These are phyloP conservation scores for Penicillium concentricum DNA, from an alignment of 2,329 filamentous ascomycete species.

Conservation along the genomic window DNA sequence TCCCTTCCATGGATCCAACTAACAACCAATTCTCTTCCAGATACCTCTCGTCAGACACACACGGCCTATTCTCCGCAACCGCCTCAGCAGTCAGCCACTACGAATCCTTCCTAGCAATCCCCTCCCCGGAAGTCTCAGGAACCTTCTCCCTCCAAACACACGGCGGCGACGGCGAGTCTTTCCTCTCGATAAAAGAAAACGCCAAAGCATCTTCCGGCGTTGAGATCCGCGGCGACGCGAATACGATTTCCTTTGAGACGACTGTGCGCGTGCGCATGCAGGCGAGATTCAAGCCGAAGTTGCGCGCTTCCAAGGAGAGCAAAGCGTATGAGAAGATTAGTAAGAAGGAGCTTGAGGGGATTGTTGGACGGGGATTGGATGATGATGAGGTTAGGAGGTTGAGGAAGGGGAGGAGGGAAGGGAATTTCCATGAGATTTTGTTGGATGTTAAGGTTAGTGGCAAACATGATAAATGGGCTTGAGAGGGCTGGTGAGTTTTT, in stretches of 20 bases:
- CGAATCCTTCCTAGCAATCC: slow-evolving; percentile 74
- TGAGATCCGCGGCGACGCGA: slow-evolving; percentile 75
- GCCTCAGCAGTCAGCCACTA: slow-evolving; percentile 79
- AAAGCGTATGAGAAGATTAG: slow-evolving; percentile 84
- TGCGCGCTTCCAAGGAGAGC: slow-evolving; percentile 77
- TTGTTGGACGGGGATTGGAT: slow-evolving; percentile 70
- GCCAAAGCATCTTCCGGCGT: slow-evolving; percentile 49
- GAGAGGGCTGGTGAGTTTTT: slow-evolving; percentile 16
- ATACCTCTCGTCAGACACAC: slow-evolving; percentile 82
- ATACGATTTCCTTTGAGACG: slow-evolving; percentile 65
- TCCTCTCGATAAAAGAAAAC: slow-evolving; percentile 61
- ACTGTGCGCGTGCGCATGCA: slow-evolving; percentile 87
- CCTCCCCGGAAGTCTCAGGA: slow-evolving; percentile 61
- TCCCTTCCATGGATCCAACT: background rate
- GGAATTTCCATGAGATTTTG: slow-evolving; percentile 84
- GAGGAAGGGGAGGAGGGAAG: slow-evolving; percentile 79
- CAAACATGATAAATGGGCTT: slow-evolving; percentile 81
- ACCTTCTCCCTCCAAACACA: slow-evolving; percentile 72
- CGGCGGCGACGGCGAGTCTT: slow-evolving; percentile 61
- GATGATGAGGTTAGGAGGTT: slow-evolving; percentile 84
- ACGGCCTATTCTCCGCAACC: slow-evolving; percentile 72
- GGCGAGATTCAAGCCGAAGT: slow-evolving; percentile 82
- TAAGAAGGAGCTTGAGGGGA: slow-evolving; percentile 77
- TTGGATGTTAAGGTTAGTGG: slow-evolving; percentile 86
- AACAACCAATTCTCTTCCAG: slow-evolving; percentile 43